Base-by-base conservation (phyloP, 108 stramenopile genomes). In the Cyclotella kingstonii region DNA sequence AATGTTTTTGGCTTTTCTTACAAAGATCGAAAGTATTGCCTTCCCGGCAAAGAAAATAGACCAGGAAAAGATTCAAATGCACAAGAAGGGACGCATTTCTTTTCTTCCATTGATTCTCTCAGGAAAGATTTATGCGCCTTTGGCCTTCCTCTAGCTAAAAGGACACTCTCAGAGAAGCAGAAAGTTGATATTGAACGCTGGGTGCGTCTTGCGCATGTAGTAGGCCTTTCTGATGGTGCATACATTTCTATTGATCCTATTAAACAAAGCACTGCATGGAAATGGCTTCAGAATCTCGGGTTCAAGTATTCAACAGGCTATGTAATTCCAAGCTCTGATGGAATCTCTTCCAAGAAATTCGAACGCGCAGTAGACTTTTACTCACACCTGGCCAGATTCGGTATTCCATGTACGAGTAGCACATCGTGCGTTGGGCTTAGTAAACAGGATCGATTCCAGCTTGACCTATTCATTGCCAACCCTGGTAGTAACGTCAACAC, bases 71-170 rank as follows among this genome's bases (percentile, higher is more conserved):
- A 60, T 23, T 49, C 65, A 9, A 31, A 19, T 35, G 71, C 71
- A 34, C 18, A n/a, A n/a, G 58, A 73, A 26, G 66, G 66, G 3
- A 28, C 33, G 0, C 51, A 73, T 36, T 67, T 67, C 40, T 73
- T 73, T 11, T 15, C 33, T n/a, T 51, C 58, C 0, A 19, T 73
- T 4, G 53, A 52, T 6, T 41, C 44, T 10, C 39, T 73, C 3
- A 46, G 71, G 7, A 59, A 67, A 25, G 58, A 73, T 36, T 36
- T 73, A 48, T 73, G 71, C 30, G 71, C 71, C 7, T 73, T 47
- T 41, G 71, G 71, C 29, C 30, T 73, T 14, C 71, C 71, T 21
- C 48, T 60, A 31, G 14, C 45, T 4, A 60, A 44, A 48, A 36
- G 3, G 28, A 12, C 8, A 17, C 35, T 70, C 18, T 41, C 45